Conservation (phyloP, 179 eudicot genomes). For the Carnegiea gigantea region DNA sequence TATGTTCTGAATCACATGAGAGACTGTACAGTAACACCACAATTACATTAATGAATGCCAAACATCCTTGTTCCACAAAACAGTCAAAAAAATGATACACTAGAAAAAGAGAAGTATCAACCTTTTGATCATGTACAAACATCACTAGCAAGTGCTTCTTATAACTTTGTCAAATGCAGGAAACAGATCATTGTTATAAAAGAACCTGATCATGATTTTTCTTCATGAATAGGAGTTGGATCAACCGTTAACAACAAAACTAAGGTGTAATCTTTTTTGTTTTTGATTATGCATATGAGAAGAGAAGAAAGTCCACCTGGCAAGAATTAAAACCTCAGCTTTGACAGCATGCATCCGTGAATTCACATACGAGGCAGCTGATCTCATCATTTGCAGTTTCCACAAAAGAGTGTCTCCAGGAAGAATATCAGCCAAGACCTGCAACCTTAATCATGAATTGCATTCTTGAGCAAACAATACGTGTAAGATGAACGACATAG, state of each 20-base stretch:
- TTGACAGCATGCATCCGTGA: conserved; percentile 80
- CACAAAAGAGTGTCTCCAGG: conserved; percentile 62
- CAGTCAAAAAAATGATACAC: no score
- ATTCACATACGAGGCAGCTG: conserved; percentile 61
- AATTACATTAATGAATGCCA: background rate
- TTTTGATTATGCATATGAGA: conserved; percentile 4
- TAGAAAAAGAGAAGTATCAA: no score
- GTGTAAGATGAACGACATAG: background rate
- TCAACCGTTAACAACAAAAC: background rate
- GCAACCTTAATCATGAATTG: conserved; percentile 35
- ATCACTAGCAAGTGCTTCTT: no score
- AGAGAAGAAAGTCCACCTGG: conserved; percentile 38
- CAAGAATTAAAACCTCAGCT: conserved; percentile 64
- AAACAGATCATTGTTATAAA: no score
- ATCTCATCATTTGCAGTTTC: conserved; percentile 69
- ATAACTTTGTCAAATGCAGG: no score
- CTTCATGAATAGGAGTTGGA: background rate
- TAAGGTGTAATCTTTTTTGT: background rate
- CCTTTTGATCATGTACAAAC: no score
- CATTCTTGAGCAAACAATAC: conserved; percentile 6
- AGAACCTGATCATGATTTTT: no score
- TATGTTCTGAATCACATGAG: background rate
- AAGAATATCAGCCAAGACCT: conserved; percentile 58
- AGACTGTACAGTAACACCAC: background rate
- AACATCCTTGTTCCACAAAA: no score